Evolutionary conservation across 1,284 basidiomycete genomes (phyloP), one percentile per base, ranked within the genome.

Genomic region (Naganishia liquefaciens): DNA sequence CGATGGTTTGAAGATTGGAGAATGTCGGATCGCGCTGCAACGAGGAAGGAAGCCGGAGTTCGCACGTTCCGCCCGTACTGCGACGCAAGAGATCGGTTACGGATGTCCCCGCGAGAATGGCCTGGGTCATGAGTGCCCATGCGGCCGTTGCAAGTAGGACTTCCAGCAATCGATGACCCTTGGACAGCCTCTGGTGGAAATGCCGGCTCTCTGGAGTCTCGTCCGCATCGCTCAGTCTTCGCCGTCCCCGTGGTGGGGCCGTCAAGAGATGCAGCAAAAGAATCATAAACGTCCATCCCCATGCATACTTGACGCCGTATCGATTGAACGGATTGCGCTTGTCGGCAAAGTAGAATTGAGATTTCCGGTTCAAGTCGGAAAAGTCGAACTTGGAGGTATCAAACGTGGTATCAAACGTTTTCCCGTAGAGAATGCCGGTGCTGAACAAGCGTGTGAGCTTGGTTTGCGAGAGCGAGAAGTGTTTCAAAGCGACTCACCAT

Each of bases 241-340:
- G 9, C 30, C 17, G 33, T 28, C n/a, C 55, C n/a, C 54, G 40
- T 5, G 57, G 54, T 40, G 23, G 64, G 1, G 73, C 67, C 2
- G 74, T 72, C 52, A 71, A 50, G n/a, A 76, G 71, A 57, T 79
- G 77, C 4, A 71, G 49, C 62, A 89, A 72, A 75, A 90, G 91
- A 0, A 85, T 80, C 21, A 80, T 43, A 54, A 65, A 82, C 1
- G 89, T 94, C 93, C 94, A 97, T 0, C 81, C 89, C 94, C 95
- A 97, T 9, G 89, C 86, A 58, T 85, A 83, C 80, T 98, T 98
- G 73, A 95, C 91, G 79, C 96, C 94, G 71, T 86, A 80, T 64
- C 86, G 83, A 74, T 98, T 98, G 74, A 97, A 82, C 4, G 85
- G 65, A 75, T 96, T 97, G 66, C 82, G 79, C 77, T 95, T 93